Percentiles rank a stretch among this genome's conserved stretches.
These are phyloP conservation scores for Marasmius tenuissimus DNA, from an alignment of 1,284 basidiomycete genomes.

Conservation along the genomic window DNA sequence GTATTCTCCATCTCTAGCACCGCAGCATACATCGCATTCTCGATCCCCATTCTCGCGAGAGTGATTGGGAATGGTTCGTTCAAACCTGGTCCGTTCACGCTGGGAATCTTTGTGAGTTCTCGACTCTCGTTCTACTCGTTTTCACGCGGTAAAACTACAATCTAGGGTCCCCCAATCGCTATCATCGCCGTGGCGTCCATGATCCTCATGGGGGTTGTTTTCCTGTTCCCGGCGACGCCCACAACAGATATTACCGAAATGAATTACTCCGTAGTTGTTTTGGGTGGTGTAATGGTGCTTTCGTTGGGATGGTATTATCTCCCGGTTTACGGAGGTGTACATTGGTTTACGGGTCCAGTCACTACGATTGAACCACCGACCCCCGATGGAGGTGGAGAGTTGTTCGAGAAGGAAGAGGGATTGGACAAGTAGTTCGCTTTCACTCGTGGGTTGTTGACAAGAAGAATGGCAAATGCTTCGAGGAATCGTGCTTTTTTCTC, in stretches of 20 bases:
- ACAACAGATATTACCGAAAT: constrained; percentile 45
- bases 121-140: background rate
- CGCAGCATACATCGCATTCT: constrained; percentile 61
- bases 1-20: constrained; percentile 63
- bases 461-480: too few species aligned
- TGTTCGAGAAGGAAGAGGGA: too few species aligned
- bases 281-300: constrained; percentile 53
- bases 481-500: too few species aligned
- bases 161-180: constrained; percentile 54
- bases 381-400: too few species aligned
- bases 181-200: constrained; percentile 57
- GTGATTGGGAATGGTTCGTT: constrained; percentile 55
- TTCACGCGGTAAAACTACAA: constrained; percentile 2
- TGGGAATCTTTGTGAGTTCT: constrained; percentile 56
- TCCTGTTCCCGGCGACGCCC: constrained; percentile 62
- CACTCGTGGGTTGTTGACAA: too few species aligned
- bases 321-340: constrained; percentile 64
- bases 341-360: constrained; percentile 69
- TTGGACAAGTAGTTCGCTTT: too few species aligned
- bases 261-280: constrained; percentile 70
- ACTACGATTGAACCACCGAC: constrained; percentile 30
- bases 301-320: constrained; percentile 65
- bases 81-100: constrained; percentile 64
- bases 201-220: constrained; percentile 58
- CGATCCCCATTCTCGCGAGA: constrained; percentile 52